Evolutionary conservation across 176 grass and related monocot genomes (phyloP), one percentile per base, ranked within the genome.

Genomic region (Thinopyrum elongatum): DNA sequence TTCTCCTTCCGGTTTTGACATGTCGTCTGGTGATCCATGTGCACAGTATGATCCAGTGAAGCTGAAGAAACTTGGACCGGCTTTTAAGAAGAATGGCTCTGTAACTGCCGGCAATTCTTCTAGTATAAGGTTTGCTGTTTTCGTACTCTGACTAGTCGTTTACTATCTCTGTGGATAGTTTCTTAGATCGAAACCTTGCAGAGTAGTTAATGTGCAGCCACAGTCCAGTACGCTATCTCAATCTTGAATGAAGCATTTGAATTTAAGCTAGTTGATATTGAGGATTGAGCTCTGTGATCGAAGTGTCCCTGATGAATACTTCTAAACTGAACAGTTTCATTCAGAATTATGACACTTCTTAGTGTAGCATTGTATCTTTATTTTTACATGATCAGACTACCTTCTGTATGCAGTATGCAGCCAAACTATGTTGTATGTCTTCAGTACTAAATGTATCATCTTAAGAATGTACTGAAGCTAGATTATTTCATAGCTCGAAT

Each of bases 81-180:
- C 91, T 86, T 97, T 97, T 84, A 92, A 92, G 74, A 47, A 78
- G 36, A 94, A 80, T 82, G 85, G 92, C 68, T 92, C 90, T 65
- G 94, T 97, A 72, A 94, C 94, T 2, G 94, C 92, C 13, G 94
- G 92, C 58, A 97, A 97, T 80, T 85, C 94, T 88, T 97, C 94
- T 88, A 92, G 94, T 86, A 97, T 97, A 86, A 97, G 92, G 94
- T 97, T 80, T 4, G 44, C 11, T 55, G 49, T 69, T 46, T 23
- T 82, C 33, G 7, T 46, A 80, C 4, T 82, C 8, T n/a, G 22
- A 14, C 10, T 83, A 41, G 15, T 22, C 11, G 4, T 85, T 5
- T 71, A 19, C n/a, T 17, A 30, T 42, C 28, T 65, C 12, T 71
- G n/a, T 60, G 17, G 84, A 62, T 16, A 72, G 28, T 23, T 82